phyloP scores from a whole-genome alignment of 306 rosid genomes.

The Glycine latifolia region DNA sequence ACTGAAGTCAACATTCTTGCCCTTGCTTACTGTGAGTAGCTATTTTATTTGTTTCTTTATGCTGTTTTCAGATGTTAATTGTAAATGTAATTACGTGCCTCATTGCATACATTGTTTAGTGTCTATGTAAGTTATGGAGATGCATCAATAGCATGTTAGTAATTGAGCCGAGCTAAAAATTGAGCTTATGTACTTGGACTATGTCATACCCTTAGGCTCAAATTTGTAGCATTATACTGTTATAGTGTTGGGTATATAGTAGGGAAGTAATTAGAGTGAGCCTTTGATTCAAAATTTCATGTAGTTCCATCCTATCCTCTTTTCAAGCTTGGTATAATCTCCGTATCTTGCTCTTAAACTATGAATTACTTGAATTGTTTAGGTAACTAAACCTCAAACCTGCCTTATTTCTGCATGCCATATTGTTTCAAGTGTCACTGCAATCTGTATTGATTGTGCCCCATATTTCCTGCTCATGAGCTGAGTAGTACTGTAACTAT shows the following conservation, averaged over 20 bases:
- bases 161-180: slow-evolving; percentile 1
- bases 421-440: slow-evolving; percentile 28
- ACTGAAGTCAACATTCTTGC: slow-evolving; percentile 79
- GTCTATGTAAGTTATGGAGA: slow-evolving; percentile 7
- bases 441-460: background rate
- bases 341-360: background rate
- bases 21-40: slow-evolving; percentile 83
- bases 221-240: slow-evolving; percentile 1
- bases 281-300: slow-evolving; percentile 18
- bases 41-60: slow-evolving; percentile 38
- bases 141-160: slow-evolving; percentile 12
- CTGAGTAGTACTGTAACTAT: slow-evolving; percentile 14
- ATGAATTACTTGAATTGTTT: slow-evolving; percentile 14
- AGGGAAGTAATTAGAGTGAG: background rate
- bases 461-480: background rate
- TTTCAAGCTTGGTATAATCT: slow-evolving; percentile 8
- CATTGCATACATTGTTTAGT: slow-evolving; percentile 24
- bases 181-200: background rate
- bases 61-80: slow-evolving; percentile 38
- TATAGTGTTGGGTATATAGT: background rate
- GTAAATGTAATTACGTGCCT: slow-evolving; percentile 35
- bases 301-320: slow-evolving; percentile 2
- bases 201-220: background rate
- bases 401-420: slow-evolving; percentile 11
- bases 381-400: background rate